Percentiles rank a stretch among this genome's conserved stretches.
Conservation (phyloP, 768 basidiomycete genomes). For the Pleurotus djamor region DNA sequence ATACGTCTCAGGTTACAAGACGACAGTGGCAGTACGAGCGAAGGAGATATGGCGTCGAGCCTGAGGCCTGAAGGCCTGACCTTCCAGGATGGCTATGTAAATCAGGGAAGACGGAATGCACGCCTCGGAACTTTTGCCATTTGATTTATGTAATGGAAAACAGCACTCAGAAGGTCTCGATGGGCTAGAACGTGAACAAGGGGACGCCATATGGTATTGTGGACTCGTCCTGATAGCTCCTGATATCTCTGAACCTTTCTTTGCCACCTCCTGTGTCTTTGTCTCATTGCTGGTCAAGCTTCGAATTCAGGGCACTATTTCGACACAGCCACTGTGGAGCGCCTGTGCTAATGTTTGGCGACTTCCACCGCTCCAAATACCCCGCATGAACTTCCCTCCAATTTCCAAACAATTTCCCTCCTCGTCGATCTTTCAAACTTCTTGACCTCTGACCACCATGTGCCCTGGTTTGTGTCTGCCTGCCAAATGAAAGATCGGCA, state of each 20-base stretch:
- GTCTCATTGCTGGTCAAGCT: background rate
- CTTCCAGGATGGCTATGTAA: background rate
- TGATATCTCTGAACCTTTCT: background rate
- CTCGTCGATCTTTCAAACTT: too few relatives aligned
- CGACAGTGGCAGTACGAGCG: background rate
- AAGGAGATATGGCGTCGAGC: too few relatives aligned
- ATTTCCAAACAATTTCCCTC: background rate
- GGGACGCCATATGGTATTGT: background rate
- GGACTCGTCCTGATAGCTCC: background rate
- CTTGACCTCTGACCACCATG: too few relatives aligned
- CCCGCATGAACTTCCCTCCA: background rate
- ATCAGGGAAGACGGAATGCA: constrained; percentile 6
- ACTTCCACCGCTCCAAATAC: background rate
- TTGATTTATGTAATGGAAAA: background rate
- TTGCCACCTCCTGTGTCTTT: background rate
- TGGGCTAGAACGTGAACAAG: background rate
- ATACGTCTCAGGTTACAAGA: background rate
- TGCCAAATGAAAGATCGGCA: too few relatives aligned
- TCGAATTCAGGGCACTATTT: background rate
- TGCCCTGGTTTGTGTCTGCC: too few relatives aligned
- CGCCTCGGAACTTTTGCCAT: background rate
- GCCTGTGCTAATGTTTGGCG: constrained; percentile 1
- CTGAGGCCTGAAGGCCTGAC: background rate
- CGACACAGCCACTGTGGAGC: constrained; percentile 6
- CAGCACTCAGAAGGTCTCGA: too few relatives aligned